phyloP scores from a whole-genome alignment of 2,329 filamentous ascomycete genomes.

The Exophiala dermatitidis region DNA sequence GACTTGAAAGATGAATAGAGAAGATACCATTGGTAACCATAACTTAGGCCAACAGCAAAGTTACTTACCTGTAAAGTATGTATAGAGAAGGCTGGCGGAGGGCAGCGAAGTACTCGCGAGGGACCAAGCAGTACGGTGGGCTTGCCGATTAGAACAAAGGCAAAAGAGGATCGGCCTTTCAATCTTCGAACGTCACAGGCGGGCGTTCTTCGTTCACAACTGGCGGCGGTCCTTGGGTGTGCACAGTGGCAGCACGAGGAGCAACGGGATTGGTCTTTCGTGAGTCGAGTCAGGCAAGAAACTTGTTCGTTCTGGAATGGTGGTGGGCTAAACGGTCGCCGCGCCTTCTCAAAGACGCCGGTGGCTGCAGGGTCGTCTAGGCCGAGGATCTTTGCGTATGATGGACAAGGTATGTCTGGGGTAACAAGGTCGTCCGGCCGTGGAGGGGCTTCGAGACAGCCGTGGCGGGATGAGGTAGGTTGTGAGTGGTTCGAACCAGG shows the following conservation, averaged over 20 bases:
- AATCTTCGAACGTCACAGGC: conserved; percentile 18
- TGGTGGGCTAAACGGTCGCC: conserved; percentile 9
- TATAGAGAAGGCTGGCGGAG: conserved; percentile 1
- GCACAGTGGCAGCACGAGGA: conserved; percentile 14
- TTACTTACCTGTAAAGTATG: conserved; percentile 11
- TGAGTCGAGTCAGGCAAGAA: conserved; percentile 16
- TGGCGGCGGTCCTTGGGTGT: conserved; percentile 11
- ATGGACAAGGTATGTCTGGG: conserved; percentile 3
- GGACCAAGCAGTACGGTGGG: conserved; percentile 6
- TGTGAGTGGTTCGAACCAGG: neutral
- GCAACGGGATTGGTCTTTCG: conserved; percentile 12
- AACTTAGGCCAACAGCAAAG: neutral
- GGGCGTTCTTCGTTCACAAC: conserved; percentile 15
- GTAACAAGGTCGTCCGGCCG: neutral
- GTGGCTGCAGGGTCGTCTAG: conserved; percentile 4
- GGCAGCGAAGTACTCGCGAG: conserved; percentile 8
- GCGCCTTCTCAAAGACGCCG: conserved; percentile 8
- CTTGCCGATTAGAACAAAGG: neutral
- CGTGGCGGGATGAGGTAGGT: neutral
- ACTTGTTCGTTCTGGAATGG: conserved; percentile 13
- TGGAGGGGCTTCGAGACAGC: neutral
- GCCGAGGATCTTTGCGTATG: conserved; percentile 10
- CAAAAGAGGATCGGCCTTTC: conserved; percentile 2
- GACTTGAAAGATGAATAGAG: neutral
- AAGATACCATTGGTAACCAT: neutral